phyloP scores from a whole-genome alignment of 1,284 basidiomycete species.

The Neolentinus lepideus region DNA sequence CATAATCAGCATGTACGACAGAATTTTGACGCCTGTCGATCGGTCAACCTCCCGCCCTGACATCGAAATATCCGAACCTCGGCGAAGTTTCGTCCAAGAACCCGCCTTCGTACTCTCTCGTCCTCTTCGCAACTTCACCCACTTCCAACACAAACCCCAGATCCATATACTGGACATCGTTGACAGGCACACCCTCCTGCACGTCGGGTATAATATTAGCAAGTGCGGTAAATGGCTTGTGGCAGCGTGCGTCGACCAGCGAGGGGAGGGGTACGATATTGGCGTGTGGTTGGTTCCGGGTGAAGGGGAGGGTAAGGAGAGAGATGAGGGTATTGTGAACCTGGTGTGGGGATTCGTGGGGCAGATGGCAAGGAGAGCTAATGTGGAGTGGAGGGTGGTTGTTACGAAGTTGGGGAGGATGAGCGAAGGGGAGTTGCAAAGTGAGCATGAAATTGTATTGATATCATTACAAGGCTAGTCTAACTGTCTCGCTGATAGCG shows the following conservation, averaged over 20 bases:
- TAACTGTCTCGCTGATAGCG: constrained; percentile 30
- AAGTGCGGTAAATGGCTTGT: constrained; percentile 66
- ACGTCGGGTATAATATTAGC: constrained; percentile 66
- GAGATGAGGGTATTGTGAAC: constrained; percentile 22
- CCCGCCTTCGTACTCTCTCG: constrained; percentile 60
- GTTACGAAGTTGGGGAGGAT: constrained; percentile 61
- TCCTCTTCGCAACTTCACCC: constrained; percentile 33
- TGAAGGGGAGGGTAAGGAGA: no score
- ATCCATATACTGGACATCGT: constrained; percentile 54
- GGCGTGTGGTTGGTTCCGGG: not conserved
- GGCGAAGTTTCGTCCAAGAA: constrained; percentile 47
- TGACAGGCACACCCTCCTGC: constrained; percentile 64
- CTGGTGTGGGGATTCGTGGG: constrained; percentile 65
- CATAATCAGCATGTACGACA: constrained; percentile 62
- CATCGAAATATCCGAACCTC: constrained; percentile 31
- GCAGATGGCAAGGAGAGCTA: constrained; percentile 51
- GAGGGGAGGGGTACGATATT: constrained; percentile 48
- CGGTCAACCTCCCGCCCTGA: constrained; percentile 50
- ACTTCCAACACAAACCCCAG: constrained; percentile 35
- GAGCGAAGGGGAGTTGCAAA: constrained; percentile 50
- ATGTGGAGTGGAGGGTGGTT: constrained; percentile 75
- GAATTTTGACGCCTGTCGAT: constrained; percentile 52
- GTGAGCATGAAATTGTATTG: constrained; percentile 32
- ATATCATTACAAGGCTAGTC: not conserved
- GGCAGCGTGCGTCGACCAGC: constrained; percentile 68